phyloP scores from a whole-genome alignment of 768 basidiomycete species.

The Dendrothele bispora region DNA sequence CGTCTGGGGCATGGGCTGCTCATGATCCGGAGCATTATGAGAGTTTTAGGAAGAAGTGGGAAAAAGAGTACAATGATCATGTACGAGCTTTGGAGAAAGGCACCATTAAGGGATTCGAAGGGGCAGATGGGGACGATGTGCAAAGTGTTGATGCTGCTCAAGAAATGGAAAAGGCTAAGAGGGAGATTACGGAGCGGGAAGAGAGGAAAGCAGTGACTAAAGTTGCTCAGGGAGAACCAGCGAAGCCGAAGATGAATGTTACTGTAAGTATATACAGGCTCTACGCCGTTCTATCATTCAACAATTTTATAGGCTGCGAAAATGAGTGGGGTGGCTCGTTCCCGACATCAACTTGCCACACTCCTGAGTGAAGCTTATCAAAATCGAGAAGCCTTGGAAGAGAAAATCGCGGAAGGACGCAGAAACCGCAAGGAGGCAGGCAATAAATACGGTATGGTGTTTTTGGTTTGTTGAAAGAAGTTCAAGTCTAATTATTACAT shows the following conservation, averaged over 20 bases:
- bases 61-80: slow-evolving; percentile 67
- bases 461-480: not conserved
- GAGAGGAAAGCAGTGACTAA: slow-evolving; percentile 74
- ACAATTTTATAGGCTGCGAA: slow-evolving; percentile 58
- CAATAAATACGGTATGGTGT: slow-evolving; percentile 79
- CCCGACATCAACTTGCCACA: slow-evolving; percentile 78
- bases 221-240: slow-evolving; percentile 53
- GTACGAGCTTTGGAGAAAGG: slow-evolving; percentile 76
- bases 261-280: slow-evolving; percentile 49
- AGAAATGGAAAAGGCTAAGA: slow-evolving; percentile 79
- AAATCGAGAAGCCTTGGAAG: slow-evolving; percentile 82
- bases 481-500: not conserved
- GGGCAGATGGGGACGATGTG: slow-evolving; percentile 48
- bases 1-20: slow-evolving; percentile 77
- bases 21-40: slow-evolving; percentile 72
- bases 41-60: slow-evolving; percentile 71
- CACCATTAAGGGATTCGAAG: slow-evolving; percentile 68
- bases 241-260: slow-evolving; percentile 81
- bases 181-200: slow-evolving; percentile 73
- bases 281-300: not conserved
- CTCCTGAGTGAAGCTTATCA: slow-evolving; percentile 80
- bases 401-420: slow-evolving; percentile 79
- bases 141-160: slow-evolving; percentile 66
- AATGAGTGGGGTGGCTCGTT: slow-evolving; percentile 63
- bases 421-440: slow-evolving; percentile 88